Base-by-base conservation (phyloP, 306 rosid species). In the Rosa chinensis region DNA sequence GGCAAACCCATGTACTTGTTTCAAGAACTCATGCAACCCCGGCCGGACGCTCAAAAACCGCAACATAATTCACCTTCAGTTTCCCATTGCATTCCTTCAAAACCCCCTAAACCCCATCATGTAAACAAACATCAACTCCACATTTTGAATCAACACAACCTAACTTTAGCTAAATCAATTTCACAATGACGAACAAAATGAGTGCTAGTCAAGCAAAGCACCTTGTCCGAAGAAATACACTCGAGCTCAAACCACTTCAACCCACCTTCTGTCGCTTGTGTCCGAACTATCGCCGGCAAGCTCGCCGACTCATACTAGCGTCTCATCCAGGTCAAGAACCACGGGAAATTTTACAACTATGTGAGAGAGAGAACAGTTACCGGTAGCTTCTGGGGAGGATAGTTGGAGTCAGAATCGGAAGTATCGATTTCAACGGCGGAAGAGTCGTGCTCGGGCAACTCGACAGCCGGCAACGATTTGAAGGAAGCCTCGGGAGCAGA, bases 41-140 rank as follows among this genome's bases (percentile, higher is more conserved):
- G 28, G 28, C 99, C 1, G 99, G 99, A 66, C 99, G 98, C 85
- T 95, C 99, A 80, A 93, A 95, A 53, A 92, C 99, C 3, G 99
- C 93, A 55, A 95, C 97, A 44, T 90, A 91, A 83, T 89, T 95
- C 84, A 95, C 79, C 89, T 90, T 95, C 0, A 89, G 92, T 72
- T 88, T 89, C 53, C 92, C 96, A 77, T 90, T 97, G 77, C 77
- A 90, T 79, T 91, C 97, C 99, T 95, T 87, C 81, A 90, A 86
- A 78, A 78, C 40, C 14, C 68, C 74, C 1, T 79, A 72, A 32
- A 32, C 35, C 2, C 37, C 12, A 67, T 58, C 75, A 72, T 0
- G 47, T 44, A 44, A 44, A 49, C 76, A 62, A 81, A 69, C 13
- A 80, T 14, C 28, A 45, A 44, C 72, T 16, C 28, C 64, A 16